phyloP scores from a whole-genome alignment of 2,329 filamentous ascomycete species.

The Septoria linicola region DNA sequence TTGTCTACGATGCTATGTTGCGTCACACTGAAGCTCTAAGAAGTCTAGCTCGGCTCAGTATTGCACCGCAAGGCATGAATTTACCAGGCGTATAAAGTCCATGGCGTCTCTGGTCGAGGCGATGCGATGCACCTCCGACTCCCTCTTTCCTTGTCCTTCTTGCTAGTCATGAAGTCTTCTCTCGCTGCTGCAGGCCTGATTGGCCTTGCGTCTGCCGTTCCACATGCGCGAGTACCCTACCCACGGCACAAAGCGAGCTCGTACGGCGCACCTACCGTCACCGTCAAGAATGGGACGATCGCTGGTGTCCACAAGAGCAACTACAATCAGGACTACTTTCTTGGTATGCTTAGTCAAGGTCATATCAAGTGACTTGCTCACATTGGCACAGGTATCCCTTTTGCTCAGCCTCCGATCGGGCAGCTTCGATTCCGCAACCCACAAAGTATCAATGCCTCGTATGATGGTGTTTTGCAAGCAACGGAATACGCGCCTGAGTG shows the following conservation, averaged over 20 bases:
- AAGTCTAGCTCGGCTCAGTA: neutral
- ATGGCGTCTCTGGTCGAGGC: neutral
- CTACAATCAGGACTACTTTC: conserved; percentile 50
- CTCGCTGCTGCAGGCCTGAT: conserved; percentile 12
- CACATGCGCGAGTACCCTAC: conserved; percentile 2
- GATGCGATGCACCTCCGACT: neutral
- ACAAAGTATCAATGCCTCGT: conserved; percentile 40
- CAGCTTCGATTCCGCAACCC: conserved; percentile 38
- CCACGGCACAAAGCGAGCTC: neutral
- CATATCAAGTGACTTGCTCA: neutral
- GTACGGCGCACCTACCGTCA: conserved; percentile 35
- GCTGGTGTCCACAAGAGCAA: conserved; percentile 40
- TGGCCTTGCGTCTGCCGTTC: conserved; percentile 15
- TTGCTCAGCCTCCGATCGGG: conserved; percentile 39
- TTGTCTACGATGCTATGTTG: neutral
- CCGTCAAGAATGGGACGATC: conserved; percentile 47
- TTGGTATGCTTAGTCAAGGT: conserved; percentile 24
- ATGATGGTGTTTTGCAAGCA: conserved; percentile 41
- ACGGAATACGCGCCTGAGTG: conserved; percentile 45
- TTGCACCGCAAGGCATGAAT: conserved; percentile 1
- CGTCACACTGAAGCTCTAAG: neutral
- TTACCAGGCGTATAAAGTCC: conserved; percentile 14
- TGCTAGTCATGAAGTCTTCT: conserved; percentile 16
- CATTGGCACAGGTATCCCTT: conserved; percentile 37
- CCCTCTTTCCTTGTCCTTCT: neutral